Evolutionary conservation across 23 red algal species (phyloP).

Genomic region (Gracilariopsis chorda): DNA sequence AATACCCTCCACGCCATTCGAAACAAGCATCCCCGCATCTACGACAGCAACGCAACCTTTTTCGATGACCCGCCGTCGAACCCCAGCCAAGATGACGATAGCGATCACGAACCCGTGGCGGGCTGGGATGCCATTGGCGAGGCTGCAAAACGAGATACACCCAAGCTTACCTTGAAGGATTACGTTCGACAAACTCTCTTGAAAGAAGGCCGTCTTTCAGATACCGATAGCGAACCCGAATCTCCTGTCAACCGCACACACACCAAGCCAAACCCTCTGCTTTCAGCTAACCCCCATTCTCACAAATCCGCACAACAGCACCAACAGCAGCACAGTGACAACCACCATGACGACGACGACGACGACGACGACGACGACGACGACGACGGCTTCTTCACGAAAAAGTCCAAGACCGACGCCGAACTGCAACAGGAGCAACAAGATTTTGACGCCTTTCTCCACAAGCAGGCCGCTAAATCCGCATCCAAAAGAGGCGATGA

Average conservation of each 20-base stretch:
- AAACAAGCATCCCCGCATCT: slow-evolving; percentile 75
- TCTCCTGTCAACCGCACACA: not conserved
- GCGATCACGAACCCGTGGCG: slow-evolving; percentile 89
- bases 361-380: slow-evolving; percentile 40
- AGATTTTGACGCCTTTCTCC: slow-evolving; percentile 61
- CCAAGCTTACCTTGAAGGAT: slow-evolving; percentile 70
- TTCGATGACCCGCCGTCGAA: not conserved
- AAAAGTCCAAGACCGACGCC: slow-evolving; percentile 37
- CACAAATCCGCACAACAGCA: not conserved
- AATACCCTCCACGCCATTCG: slow-evolving; percentile 72
- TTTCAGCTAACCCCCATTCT: no score
- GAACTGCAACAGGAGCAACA: slow-evolving; percentile 59
- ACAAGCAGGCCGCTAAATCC: slow-evolving; percentile 24
- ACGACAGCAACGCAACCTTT: slow-evolving; percentile 52
- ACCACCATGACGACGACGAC: not conserved
- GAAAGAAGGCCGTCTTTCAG: slow-evolving; percentile 46
- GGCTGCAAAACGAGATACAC: slow-evolving; percentile 17
- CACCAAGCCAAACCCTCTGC: not conserved
- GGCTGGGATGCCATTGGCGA: slow-evolving; percentile 75
- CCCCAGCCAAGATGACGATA: slow-evolving; percentile 15
- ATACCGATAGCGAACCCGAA: slow-evolving; percentile 44
- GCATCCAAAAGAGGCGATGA: slow-evolving; percentile 69
- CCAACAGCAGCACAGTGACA: not conserved
- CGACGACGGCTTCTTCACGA: slow-evolving; percentile 64
- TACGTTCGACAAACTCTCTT: slow-evolving; percentile 74